These are phyloP conservation scores for Pleurotus eryngii DNA, from an alignment of 768 basidiomycete genomes.

Conservation along the genomic window DNA sequence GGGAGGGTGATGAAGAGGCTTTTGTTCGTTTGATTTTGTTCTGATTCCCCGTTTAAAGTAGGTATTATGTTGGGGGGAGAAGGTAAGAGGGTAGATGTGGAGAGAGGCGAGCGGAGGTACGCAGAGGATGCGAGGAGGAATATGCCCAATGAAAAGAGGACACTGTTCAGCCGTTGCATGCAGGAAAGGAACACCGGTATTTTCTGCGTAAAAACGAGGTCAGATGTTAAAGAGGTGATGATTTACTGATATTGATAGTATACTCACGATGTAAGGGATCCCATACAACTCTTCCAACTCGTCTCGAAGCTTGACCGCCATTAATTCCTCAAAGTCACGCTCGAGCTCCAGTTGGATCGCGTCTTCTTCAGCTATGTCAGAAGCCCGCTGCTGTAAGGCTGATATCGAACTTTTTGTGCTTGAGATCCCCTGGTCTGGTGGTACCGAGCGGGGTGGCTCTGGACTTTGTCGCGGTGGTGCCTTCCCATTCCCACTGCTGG, in stretches of 20 bases:
- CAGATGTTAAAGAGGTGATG: too few species aligned
- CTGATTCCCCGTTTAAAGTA: constrained; percentile 1
- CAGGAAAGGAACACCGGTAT: constrained; percentile 80
- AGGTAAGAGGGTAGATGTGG: constrained; percentile 14
- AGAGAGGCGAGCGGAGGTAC: constrained; percentile 52
- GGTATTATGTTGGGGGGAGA: constrained; percentile 3
- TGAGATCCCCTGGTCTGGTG: neutral
- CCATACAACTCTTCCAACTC: constrained; percentile 82
- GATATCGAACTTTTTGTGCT: too few species aligned
- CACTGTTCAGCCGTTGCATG: constrained; percentile 71
- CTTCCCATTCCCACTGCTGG: neutral
- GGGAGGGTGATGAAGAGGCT: constrained; percentile 39
- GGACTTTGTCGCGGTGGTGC: neutral
- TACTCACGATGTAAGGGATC: constrained; percentile 70
- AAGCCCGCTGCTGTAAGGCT: neutral
- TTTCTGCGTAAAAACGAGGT: constrained; percentile 19
- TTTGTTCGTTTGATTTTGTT: constrained; percentile 25
- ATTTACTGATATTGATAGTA: too few species aligned
- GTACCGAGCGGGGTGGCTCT: neutral
- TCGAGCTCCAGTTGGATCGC: constrained; percentile 45
- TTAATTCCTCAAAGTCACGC: constrained; percentile 61
- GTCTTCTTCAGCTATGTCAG: constrained; percentile 6
- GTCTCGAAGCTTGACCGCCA: constrained; percentile 61
- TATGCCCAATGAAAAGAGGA: constrained; percentile 67
- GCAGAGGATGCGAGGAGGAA: constrained; percentile 59